Conservation (phyloP, 2,329 filamentous ascomycete genomes). For the Monilinia vaccinii-corymbosi region DNA sequence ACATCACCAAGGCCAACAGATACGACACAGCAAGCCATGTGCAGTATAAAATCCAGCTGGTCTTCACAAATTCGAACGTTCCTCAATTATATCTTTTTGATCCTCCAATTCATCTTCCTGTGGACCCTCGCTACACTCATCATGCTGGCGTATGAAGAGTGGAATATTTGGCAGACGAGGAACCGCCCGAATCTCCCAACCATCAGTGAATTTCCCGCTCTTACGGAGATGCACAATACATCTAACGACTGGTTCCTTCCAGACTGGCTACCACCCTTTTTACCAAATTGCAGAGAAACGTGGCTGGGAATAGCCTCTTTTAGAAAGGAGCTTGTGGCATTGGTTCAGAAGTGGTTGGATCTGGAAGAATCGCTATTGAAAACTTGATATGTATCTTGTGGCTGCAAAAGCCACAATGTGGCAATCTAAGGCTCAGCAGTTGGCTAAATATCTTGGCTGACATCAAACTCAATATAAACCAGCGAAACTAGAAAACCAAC, state of each 20-base stretch:
- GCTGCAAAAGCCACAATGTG: not conserved
- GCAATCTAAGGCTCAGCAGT: too few relatives aligned
- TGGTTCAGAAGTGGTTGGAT: slow-evolving; percentile 6
- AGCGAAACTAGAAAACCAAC: not conserved
- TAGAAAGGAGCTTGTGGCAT: not conserved
- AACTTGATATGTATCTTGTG: not conserved
- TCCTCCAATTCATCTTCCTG: not conserved
- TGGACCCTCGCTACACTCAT: not conserved
- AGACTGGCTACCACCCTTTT: not conserved
- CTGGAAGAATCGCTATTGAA: not conserved
- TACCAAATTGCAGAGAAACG: not conserved
- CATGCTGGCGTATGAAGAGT: not conserved
- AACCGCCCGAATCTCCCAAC: not conserved
- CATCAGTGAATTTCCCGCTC: not conserved
- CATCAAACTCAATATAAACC: not conserved
- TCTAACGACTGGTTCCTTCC: not conserved
- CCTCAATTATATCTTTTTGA: not conserved
- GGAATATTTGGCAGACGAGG: not conserved
- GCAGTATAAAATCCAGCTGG: not conserved
- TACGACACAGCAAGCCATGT: not conserved
- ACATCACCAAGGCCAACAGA: not conserved
- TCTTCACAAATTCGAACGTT: not conserved
- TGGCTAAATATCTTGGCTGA: slow-evolving; percentile 5
- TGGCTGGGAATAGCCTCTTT: not conserved
- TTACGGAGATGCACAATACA: not conserved